Evolutionary conservation across 228 moss, liverwort and hornwort species (phyloP), one percentile per base, ranked within the genome.

Genomic region (Sphagnum magellanicum): DNA sequence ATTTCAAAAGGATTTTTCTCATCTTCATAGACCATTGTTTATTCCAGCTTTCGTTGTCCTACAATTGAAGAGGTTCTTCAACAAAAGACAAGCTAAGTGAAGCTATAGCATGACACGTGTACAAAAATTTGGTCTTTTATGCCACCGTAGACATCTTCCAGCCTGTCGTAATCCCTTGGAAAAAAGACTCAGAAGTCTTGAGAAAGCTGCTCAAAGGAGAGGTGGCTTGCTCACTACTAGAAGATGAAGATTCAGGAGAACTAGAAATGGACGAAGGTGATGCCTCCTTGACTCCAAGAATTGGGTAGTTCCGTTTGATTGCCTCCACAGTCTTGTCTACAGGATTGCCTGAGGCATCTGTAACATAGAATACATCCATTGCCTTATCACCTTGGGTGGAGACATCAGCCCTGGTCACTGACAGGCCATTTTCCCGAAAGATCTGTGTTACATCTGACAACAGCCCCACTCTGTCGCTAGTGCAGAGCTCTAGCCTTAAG

Each of bases 371-470:
- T 52, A 79, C 77, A 67, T 79, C 81, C 68, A 88, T 74, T 68
- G 84, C 87, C 69, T 81, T 77, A 57, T 79, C 79, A 63, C 15
- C 79, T 79, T 77, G 76, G 6, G 84, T 88, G 46, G 81, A 75
- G 60, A 88, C 81, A 69, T 88, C 81, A 5, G 81, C 84, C 46
- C 81, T 81, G 8, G 81, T 81, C 48, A 88, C 81, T 13, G 81
- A 84, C 17, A 87, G 73, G 15, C 87, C 87, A 58, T 88, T 81
- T 65, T 88, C 84, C 51, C 79, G 79, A 68, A 88, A 88, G 58
- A 79, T 72, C 59, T 79, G 87, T 48, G 84, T 88, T 61, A 88
- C 73, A 55, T 88, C 87, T 14, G 75, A 81, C 77, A 88, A 65
- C 66, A 84, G 81, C 15, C 84, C 87, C 11, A 77, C 50, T 79